phyloP scores from a whole-genome alignment of 2,329 filamentous ascomycete species.

The Magnaporthiopsis rhizophila region DNA sequence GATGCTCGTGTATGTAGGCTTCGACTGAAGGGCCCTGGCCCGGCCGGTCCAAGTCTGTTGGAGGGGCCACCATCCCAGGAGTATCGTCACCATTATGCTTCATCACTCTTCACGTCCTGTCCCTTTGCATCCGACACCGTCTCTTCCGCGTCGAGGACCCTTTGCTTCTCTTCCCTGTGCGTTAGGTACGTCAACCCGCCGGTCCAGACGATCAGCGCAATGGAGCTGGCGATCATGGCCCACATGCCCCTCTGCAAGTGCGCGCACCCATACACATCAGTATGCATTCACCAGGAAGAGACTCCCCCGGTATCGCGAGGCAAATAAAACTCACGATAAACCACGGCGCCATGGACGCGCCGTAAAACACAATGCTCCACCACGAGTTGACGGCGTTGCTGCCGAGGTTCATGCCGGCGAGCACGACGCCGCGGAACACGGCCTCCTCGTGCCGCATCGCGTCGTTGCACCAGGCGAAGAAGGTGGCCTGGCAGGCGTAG shows the following conservation, averaged over 20 bases:
- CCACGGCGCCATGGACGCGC: slow-evolving; percentile 56
- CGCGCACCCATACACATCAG: slow-evolving; percentile 4
- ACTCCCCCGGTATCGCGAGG: no score
- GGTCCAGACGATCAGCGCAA: slow-evolving; percentile 54
- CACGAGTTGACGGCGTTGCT: slow-evolving; percentile 63
- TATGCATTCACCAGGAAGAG: slow-evolving; percentile 8
- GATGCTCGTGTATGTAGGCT: slow-evolving; percentile 15
- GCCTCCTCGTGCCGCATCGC: slow-evolving; percentile 56
- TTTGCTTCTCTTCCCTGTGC: slow-evolving; percentile 9
- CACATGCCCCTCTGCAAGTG: slow-evolving; percentile 54
- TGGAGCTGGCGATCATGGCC: slow-evolving; percentile 60
- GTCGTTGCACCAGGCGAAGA: slow-evolving; percentile 71
- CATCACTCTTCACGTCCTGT: no score
- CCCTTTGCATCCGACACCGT: no score
- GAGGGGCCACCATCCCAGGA: no score
- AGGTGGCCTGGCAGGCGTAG: slow-evolving; percentile 66
- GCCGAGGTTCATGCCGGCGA: slow-evolving; percentile 65
- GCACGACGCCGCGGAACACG: slow-evolving; percentile 55
- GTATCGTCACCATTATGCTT: no score
- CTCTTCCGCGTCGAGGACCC: background rate
- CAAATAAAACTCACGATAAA: slow-evolving; percentile 43
- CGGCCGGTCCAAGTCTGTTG: no score
- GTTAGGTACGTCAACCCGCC: slow-evolving; percentile 40
- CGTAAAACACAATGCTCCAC: slow-evolving; percentile 68
- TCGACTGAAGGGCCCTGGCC: no score